Evolutionary conservation across 805 yeast species (phyloP).

Genomic region (Novakomyces olei): DNA sequence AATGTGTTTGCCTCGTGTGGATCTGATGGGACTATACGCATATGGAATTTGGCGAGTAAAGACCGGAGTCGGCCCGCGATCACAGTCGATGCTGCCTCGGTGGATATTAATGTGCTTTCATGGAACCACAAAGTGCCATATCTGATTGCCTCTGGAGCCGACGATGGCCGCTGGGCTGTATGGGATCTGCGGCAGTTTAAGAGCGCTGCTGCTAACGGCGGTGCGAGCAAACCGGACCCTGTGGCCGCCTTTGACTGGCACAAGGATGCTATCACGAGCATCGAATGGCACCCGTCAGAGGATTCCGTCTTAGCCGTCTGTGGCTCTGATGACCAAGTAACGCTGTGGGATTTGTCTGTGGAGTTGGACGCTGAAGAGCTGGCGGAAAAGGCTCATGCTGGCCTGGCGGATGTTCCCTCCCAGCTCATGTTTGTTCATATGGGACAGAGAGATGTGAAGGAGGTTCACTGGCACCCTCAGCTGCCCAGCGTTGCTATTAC

Average conservation of each 20-base stretch:
- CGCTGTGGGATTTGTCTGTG: conserved; percentile 93
- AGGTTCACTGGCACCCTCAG: conserved; percentile 93
- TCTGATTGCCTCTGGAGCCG: conserved; percentile 85
- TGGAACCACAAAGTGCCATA: conserved; percentile 83
- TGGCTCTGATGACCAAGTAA: conserved; percentile 89
- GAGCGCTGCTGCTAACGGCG: conserved; percentile 22
- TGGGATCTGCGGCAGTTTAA: conserved; percentile 88
- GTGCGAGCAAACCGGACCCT: conserved; percentile 35
- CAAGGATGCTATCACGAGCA: conserved; percentile 76
- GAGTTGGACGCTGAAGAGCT: conserved; percentile 97
- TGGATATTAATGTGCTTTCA: conserved; percentile 80
- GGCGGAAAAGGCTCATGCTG: conserved; percentile 41
- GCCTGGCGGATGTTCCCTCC: conserved; percentile 77
- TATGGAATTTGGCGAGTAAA: conserved; percentile 93
- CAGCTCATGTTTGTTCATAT: conserved; percentile 91
- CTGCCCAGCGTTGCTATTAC: conserved; percentile 88
- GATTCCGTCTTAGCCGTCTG: conserved; percentile 91
- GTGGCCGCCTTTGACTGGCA: conserved; percentile 94
- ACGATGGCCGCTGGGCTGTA: conserved; percentile 91
- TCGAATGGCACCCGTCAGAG: conserved; percentile 83
- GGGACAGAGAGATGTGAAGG: conserved; percentile 84
- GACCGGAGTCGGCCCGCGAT: conserved; percentile 68
- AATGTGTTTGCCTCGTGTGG: conserved; percentile 94
- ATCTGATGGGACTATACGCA: conserved; percentile 70
- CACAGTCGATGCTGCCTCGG: conserved; percentile 46